Percentiles rank a stretch among this genome's conserved stretches.
These are phyloP conservation scores for Oxytropis ochrocephala DNA, from an alignment of 306 rosid species.

Conservation along the genomic window DNA sequence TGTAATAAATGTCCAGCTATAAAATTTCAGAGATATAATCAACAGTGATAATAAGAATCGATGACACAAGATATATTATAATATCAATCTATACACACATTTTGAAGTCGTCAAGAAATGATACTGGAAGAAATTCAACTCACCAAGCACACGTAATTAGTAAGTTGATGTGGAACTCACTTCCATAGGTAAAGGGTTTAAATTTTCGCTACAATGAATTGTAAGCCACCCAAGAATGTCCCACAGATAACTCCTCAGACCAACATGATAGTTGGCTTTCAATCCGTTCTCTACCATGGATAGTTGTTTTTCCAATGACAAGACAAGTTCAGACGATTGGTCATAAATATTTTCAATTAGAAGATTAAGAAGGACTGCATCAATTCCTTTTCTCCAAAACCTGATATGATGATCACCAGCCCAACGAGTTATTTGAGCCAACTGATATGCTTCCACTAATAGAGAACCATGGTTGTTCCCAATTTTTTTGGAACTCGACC, in stretches of 20 bases:
- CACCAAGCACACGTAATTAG: slow-evolving; percentile 79
- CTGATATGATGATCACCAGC: slow-evolving; percentile 64
- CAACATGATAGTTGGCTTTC: slow-evolving; percentile 37
- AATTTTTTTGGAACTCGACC: slow-evolving; percentile 31
- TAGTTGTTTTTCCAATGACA: slow-evolving; percentile 57
- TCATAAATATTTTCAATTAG: slow-evolving; percentile 45
- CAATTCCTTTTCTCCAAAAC: slow-evolving; percentile 76
- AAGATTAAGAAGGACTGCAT: slow-evolving; percentile 63
- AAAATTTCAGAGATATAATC: slow-evolving; percentile 15
- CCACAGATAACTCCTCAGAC: slow-evolving; percentile 60
- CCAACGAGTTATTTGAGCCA: slow-evolving; percentile 79
- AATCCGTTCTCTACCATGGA: slow-evolving; percentile 42
- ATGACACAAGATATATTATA: neutral
- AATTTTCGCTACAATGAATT: slow-evolving; percentile 53
- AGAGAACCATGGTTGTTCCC: slow-evolving; percentile 41
- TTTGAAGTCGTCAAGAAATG: slow-evolving; percentile 8
- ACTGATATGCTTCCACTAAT: slow-evolving; percentile 59
- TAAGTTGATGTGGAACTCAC: slow-evolving; percentile 35
- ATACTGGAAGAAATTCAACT: slow-evolving; percentile 14
- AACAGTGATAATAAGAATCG: slow-evolving; percentile 10
- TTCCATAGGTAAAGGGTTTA: slow-evolving; percentile 35
- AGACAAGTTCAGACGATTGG: slow-evolving; percentile 19
- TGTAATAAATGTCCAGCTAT: neutral
- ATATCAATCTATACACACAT: neutral
- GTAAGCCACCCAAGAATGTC: slow-evolving; percentile 87